Conservation (phyloP, 148 eudicot species). For the Chenopodium suecicum region DNA sequence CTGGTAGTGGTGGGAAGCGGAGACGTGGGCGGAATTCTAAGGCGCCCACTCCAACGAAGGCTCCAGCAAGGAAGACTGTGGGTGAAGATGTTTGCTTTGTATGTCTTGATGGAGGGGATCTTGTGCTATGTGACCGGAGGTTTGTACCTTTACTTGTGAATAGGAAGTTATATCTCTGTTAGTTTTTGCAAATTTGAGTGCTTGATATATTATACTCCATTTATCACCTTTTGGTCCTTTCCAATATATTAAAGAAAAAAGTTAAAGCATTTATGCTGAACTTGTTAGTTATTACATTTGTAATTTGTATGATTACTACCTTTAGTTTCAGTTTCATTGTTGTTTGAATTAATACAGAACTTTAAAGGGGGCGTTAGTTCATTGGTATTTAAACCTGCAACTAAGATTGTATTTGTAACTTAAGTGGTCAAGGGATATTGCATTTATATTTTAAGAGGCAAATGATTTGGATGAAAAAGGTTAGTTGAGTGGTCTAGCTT, state of each 20-base stretch:
- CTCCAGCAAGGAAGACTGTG: conserved; percentile 39
- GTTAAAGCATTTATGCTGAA: no score
- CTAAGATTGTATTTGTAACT: not conserved
- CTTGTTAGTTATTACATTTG: not conserved
- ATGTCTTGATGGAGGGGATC: conserved; percentile 94
- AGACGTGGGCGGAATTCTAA: conserved; percentile 62
- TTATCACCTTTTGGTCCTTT: not conserved
- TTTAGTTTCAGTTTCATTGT: not conserved
- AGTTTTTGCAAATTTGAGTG: not conserved
- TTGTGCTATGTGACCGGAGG: conserved; percentile 94
- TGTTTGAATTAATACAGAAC: not conserved
- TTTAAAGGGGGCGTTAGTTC: not conserved
- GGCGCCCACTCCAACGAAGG: conserved; percentile 29
- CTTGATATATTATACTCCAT: not conserved
- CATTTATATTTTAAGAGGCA: not conserved
- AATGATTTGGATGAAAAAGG: not conserved
- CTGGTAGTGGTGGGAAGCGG: conserved; percentile 67
- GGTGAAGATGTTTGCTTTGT: conserved; percentile 97
- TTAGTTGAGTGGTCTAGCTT: not conserved
- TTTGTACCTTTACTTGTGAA: conserved; percentile 21
- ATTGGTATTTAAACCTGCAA: not conserved
- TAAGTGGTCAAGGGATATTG: not conserved
- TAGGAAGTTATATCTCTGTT: not conserved
- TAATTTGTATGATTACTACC: not conserved
- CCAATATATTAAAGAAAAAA: no score